Percentiles rank a stretch among this genome's conserved stretches.
These are phyloP conservation scores for Nakazawaea wickerhamii DNA, from an alignment of 805 yeast genomes.

Conservation along the genomic window DNA sequence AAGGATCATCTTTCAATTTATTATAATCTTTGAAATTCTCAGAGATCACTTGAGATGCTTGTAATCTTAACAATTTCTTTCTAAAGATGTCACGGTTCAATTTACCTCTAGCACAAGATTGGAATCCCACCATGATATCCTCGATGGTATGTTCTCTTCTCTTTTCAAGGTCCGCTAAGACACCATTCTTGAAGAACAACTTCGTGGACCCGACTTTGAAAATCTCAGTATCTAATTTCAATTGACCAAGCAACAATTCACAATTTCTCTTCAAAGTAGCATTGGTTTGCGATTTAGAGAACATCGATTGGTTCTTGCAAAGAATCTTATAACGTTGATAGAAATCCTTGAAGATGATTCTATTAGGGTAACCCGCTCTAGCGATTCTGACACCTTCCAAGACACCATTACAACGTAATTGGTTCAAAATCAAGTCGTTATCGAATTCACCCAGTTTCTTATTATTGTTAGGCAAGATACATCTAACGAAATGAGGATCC, in stretches of 20 bases:
- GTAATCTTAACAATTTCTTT: slow-evolving; percentile 48
- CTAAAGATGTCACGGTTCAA: slow-evolving; percentile 44
- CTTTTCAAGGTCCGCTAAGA: slow-evolving; percentile 72
- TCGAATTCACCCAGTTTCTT: slow-evolving; percentile 71
- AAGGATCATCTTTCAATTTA: slow-evolving; percentile 50
- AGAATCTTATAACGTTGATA: slow-evolving; percentile 70
- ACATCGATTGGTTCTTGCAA: slow-evolving; percentile 31
- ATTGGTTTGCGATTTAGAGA: slow-evolving; percentile 25
- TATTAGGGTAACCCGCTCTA: slow-evolving; percentile 93
- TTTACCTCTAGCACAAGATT: slow-evolving; percentile 62
- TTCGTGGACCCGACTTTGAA: slow-evolving; percentile 70
- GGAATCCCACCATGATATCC: slow-evolving; percentile 51
- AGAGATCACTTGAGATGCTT: slow-evolving; percentile 66
- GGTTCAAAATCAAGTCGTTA: slow-evolving; percentile 74
- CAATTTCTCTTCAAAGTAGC: slow-evolving; percentile 57
- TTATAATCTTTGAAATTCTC: slow-evolving; percentile 52
- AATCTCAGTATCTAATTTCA: slow-evolving; percentile 52
- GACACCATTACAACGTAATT: slow-evolving; percentile 94
- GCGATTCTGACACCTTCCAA: slow-evolving; percentile 97
- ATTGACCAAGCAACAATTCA: slow-evolving; percentile 57
- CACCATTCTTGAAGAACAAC: slow-evolving; percentile 72
- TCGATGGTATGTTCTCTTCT: slow-evolving; percentile 63
- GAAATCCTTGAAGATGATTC: slow-evolving; percentile 80
- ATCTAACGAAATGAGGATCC: slow-evolving; percentile 94
- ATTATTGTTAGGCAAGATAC: slow-evolving; percentile 83